Conservation (phyloP, 345 rosid species). For the Mangifera indica region DNA sequence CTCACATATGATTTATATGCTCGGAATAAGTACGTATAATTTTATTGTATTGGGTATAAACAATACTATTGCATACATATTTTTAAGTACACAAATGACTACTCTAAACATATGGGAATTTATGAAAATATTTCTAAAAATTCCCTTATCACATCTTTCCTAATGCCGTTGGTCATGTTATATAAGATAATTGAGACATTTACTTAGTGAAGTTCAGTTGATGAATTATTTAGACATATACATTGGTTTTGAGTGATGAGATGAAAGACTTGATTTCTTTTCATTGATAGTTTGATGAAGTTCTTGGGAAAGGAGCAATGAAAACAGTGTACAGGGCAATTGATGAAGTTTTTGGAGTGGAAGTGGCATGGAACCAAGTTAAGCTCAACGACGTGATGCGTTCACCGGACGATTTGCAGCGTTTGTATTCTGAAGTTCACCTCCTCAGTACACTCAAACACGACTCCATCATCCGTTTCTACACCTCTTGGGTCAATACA, state of each 20-base stretch:
- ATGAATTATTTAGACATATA: background rate
- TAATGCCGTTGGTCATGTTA: no score
- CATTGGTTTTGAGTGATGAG: background rate
- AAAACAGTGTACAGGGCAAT: conserved; percentile 82
- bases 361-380: conserved; percentile 85
- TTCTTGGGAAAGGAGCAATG: conserved; percentile 83
- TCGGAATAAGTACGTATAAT: no score
- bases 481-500: conserved; percentile 74
- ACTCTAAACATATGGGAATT: no score
- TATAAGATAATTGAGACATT: no score
- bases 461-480: conserved; percentile 59
- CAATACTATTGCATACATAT: no score
- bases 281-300: conserved; percentile 47
- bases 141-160: no score
- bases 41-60: no score
- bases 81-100: no score
- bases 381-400: conserved; percentile 53
- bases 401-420: conserved; percentile 70
- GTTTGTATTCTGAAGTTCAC: conserved; percentile 84
- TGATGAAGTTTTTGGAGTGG: conserved; percentile 69
- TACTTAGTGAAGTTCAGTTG: no score
- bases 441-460: conserved; percentile 77
- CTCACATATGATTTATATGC: no score
- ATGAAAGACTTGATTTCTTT: background rate
- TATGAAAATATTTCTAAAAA: no score